A percentile compares a stretch with the other conserved stretches of the same genome.
phyloP scores from a whole-genome alignment of 495 filamentous ascomycete species.

The Talaromyces liani region DNA sequence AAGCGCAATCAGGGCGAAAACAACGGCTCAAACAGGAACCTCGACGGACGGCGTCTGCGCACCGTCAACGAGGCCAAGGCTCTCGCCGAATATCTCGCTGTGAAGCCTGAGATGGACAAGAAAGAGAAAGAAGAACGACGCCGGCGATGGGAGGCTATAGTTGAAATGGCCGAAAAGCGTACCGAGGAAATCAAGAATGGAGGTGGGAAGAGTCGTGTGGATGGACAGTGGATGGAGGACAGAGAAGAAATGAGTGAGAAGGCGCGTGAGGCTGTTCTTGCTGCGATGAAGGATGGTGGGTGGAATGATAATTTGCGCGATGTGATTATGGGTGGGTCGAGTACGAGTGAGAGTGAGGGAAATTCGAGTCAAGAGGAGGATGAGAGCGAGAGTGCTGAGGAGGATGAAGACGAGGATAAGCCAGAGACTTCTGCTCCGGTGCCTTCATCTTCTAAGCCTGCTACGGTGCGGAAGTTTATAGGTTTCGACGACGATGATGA shows the following conservation, averaged over 20 bases:
- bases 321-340: conserved; percentile 32
- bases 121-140: conserved; percentile 80
- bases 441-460: conserved; percentile 21
- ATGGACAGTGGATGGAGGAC: conserved; percentile 89
- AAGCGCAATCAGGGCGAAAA: conserved; percentile 80
- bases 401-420: conserved; percentile 35
- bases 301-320: conserved; percentile 44
- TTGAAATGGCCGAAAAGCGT: conserved; percentile 71
- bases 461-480: conserved; percentile 48
- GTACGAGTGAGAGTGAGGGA: conserved; percentile 45
- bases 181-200: conserved; percentile 68
- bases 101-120: conserved; percentile 94
- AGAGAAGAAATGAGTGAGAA: conserved; percentile 80
- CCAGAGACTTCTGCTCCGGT: conserved; percentile 16
- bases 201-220: conserved; percentile 62
- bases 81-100: conserved; percentile 86
- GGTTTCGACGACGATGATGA: conserved; percentile 92
- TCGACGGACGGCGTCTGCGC: conserved; percentile 83
- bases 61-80: conserved; percentile 93
- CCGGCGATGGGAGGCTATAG: conserved; percentile 74
- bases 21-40: conserved; percentile 82
- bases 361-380: conserved; percentile 38
- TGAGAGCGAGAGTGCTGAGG: conserved; percentile 32
- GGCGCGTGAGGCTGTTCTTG: conserved; percentile 73
- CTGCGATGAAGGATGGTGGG: conserved; percentile 59